A percentile compares a stretch with the other conserved stretches of the same genome.
Evolutionary conservation across 2,329 filamentous ascomycete genomes (phyloP).

Genomic region (Cladosporium phlei): DNA sequence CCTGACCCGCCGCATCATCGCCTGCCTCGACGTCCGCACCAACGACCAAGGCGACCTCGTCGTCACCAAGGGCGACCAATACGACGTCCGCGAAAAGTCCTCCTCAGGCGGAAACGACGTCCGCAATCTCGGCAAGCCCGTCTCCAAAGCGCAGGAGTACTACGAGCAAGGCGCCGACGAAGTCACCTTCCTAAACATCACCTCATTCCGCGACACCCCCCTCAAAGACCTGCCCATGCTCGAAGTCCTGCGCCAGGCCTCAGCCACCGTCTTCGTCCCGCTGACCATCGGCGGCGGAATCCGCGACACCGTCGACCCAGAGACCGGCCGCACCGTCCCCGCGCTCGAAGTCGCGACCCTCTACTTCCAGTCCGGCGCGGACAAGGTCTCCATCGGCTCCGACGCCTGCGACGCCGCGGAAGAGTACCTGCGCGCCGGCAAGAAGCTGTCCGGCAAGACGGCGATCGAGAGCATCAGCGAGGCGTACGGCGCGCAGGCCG

Average conservation of each 20-base stretch:
- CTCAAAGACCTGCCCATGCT: constrained; percentile 92
- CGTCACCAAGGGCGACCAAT: constrained; percentile 97
- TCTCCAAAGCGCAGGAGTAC: constrained; percentile 88
- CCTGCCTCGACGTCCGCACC: constrained; percentile 88
- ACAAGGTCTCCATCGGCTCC: constrained; percentile 95
- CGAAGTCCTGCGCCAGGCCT: constrained; percentile 80
- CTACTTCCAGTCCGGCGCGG: constrained; percentile 95
- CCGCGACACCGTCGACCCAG: constrained; percentile 82
- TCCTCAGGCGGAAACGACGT: constrained; percentile 53
- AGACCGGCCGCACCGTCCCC: constrained; percentile 72
- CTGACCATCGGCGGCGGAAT: constrained; percentile 95
- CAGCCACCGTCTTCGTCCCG: constrained; percentile 90
- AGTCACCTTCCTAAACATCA: constrained; percentile 97
- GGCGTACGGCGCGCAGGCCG: constrained; percentile 93
- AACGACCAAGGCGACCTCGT: constrained; percentile 94
- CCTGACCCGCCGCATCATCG: constrained; percentile 88
- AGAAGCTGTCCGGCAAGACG: constrained; percentile 69
- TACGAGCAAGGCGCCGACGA: constrained; percentile 97
- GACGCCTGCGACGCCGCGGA: constrained; percentile 92
- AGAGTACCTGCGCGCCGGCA: constrained; percentile 71
- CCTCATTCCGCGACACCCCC: constrained; percentile 92
- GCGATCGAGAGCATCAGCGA: constrained; percentile 92
- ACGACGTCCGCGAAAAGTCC: constrained; percentile 91
- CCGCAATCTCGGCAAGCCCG: constrained; percentile 91
- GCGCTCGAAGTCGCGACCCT: constrained; percentile 90